Percentiles rank a stretch among this genome's conserved stretches.
These are phyloP conservation scores for Metschnikowia noctiluminum DNA, from an alignment of 805 yeast genomes.

Conservation along the genomic window DNA sequence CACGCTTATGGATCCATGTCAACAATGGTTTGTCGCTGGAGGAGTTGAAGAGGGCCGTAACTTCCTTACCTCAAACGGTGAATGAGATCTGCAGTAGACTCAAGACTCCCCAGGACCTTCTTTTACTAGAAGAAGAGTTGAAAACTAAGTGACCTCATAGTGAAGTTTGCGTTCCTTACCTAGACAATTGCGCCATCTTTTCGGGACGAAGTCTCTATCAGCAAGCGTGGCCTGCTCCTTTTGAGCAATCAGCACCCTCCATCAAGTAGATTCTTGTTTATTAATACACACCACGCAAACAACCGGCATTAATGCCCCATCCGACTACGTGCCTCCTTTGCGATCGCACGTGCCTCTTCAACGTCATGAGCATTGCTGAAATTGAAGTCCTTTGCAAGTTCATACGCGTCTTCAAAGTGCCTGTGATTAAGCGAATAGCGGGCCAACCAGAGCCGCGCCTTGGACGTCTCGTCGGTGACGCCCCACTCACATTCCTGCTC, in stretches of 20 bases:
- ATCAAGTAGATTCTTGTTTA: conserved; percentile 1
- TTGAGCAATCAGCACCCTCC: background rate
- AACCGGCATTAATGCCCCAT: conserved; percentile 21
- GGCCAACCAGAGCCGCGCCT: conserved; percentile 87
- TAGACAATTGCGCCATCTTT: background rate
- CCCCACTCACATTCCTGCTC: conserved; percentile 65
- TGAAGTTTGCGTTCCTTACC: background rate
- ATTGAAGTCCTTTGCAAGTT: conserved; percentile 64
- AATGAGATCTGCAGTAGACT: conserved; percentile 24
- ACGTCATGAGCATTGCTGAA: conserved; percentile 78
- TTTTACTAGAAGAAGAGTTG: conserved; percentile 25
- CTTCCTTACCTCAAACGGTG: conserved; percentile 22
- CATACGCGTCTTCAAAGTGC: conserved; percentile 66
- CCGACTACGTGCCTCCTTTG: conserved; percentile 68
- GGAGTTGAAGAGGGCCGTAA: conserved; percentile 26
- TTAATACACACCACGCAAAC: background rate
- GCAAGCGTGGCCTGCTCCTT: background rate
- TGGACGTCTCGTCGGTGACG: conserved; percentile 67
- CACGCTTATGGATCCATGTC: conserved; percentile 34
- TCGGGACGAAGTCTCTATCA: background rate
- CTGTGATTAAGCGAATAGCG: conserved; percentile 53
- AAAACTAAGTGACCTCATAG: conserved; percentile 7
- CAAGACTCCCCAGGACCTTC: conserved; percentile 23
- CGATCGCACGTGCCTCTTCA: conserved; percentile 84
- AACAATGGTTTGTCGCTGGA: conserved; percentile 26